Conservation (phyloP, 139 green algal genomes). For the Tetraselmis chui region DNA sequence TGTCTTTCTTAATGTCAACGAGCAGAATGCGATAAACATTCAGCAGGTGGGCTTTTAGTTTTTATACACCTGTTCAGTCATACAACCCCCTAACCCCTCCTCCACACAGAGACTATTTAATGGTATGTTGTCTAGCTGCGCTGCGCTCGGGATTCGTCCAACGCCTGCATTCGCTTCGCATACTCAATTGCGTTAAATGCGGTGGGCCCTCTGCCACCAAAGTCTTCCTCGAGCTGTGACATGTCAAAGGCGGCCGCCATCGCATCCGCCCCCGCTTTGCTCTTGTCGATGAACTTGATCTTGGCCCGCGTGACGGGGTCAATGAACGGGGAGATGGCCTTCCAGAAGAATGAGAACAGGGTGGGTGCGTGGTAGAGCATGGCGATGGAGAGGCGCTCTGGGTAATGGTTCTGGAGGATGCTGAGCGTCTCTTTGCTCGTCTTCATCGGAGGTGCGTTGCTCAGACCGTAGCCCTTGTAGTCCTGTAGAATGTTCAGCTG, state of each 20-base stretch:
- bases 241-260: slow-evolving; percentile 8
- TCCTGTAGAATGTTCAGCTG: slow-evolving; percentile 11
- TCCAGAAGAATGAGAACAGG: slow-evolving; percentile 4
- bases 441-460: slow-evolving; percentile 37
- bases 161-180: not conserved
- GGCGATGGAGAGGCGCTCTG: slow-evolving; percentile 15
- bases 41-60: too few species aligned
- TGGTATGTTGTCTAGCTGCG: too few species aligned
- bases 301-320: slow-evolving; percentile 22
- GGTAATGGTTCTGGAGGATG: slow-evolving; percentile 55
- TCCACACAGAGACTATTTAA: too few species aligned
- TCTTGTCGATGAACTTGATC: slow-evolving; percentile 15
- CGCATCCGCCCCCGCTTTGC: not conserved
- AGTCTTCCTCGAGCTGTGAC: not conserved
- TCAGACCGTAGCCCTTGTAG: slow-evolving; percentile 36
- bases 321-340: slow-evolving; percentile 26
- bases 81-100: too few species aligned
- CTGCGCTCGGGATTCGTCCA: too few species aligned
- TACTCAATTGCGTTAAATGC: slow-evolving; percentile 10
- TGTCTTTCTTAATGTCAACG: too few species aligned
- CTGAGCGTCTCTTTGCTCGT: slow-evolving; percentile 39
- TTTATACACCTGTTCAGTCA: too few species aligned
- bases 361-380: not conserved
- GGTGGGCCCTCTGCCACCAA: slow-evolving; percentile 9
- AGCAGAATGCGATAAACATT: too few species aligned